phyloP scores from a whole-genome alignment of 208 protist genomes.

The Leishmania amazonensis region DNA sequence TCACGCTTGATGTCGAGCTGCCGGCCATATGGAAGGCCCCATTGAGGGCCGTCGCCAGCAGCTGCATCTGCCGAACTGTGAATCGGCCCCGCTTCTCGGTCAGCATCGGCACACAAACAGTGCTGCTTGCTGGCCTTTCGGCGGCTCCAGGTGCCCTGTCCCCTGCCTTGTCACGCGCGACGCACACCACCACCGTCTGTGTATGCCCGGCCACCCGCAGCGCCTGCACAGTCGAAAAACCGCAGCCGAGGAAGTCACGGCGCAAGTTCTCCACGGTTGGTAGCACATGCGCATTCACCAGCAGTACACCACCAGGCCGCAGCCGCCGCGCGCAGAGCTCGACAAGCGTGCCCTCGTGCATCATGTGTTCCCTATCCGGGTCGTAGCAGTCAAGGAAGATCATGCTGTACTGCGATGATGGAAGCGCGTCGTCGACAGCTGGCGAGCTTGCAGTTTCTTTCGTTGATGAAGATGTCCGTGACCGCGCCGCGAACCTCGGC shows the following conservation, averaged over 20 bases:
- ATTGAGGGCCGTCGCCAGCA: slow-evolving; percentile 15
- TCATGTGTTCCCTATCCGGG: slow-evolving; percentile 68
- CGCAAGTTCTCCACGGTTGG: slow-evolving; percentile 32
- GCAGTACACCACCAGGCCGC: slow-evolving; percentile 50
- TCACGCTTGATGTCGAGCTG: background rate
- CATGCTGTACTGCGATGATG: slow-evolving; percentile 47
- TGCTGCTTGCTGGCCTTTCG: background rate
- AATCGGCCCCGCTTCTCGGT: slow-evolving; percentile 22
- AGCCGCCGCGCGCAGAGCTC: slow-evolving; percentile 57
- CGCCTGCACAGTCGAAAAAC: slow-evolving; percentile 71
- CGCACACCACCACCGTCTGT: slow-evolving; percentile 67
- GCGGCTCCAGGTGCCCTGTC: background rate
- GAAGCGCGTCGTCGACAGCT: background rate
- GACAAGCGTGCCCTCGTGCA: slow-evolving; percentile 63
- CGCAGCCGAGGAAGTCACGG: slow-evolving; percentile 40
- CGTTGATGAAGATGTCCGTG: background rate
- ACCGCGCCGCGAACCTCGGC: background rate
- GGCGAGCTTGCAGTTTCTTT: background rate
- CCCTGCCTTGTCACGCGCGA: slow-evolving; percentile 6
- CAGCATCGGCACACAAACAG: background rate
- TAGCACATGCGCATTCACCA: slow-evolving; percentile 82
- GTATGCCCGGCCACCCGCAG: slow-evolving; percentile 62
- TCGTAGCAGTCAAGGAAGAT: slow-evolving; percentile 90
- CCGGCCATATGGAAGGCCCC: background rate
- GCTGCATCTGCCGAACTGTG: slow-evolving; percentile 23